Evolutionary conservation across 306 rosid species (phyloP), one percentile per base, ranked within the genome.

Genomic region (Bauhinia variegata): DNA sequence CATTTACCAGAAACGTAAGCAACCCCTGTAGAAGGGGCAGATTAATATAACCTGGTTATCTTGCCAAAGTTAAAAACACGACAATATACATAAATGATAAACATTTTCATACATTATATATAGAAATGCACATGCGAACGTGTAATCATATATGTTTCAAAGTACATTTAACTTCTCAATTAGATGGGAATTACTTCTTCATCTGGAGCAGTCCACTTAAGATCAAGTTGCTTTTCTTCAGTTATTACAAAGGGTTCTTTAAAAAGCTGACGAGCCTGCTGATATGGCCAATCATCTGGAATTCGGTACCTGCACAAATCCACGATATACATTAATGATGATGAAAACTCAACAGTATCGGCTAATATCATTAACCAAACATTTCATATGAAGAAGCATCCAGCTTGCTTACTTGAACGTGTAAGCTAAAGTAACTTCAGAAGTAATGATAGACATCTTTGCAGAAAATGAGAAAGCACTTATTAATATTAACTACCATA

Each of bases 131-230:
- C 32, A 42, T 19, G 34, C 9, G 43, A 12, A 58, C 7, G 76
- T 36, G 54, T 31, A 63, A 46, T 28, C 57, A 6, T 38, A 42
- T 38, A 60, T 55, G 19, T 60, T 76, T 10, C 51, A 53, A 69
- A 68, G 23, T 23, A 72, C 64, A 75, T 59, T 62, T 49, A 18
- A 54, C 31, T 33, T 72, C 19, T 63, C 42, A 74, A 86, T 34
- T 9, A 64, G 46, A 19, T 64, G 12, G 23, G 62, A 67, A 39
- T 72, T 86, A 93, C 98, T 65, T 89, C 96, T 81, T 88, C 97
- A 81, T 93, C 96, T 49, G 98, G 98, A 59, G 91, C 76, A 78
- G 86, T 76, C 97, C 98, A 93, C 83, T 89, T 93, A 59, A 89
- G 73, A 65, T 93, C 91, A 62, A 79, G 84, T 73, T 86, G 86